A percentile compares a stretch with the other conserved stretches of the same genome.
Conservation (phyloP, 495 filamentous ascomycete species). For the Thermothielavioides terrestris region DNA sequence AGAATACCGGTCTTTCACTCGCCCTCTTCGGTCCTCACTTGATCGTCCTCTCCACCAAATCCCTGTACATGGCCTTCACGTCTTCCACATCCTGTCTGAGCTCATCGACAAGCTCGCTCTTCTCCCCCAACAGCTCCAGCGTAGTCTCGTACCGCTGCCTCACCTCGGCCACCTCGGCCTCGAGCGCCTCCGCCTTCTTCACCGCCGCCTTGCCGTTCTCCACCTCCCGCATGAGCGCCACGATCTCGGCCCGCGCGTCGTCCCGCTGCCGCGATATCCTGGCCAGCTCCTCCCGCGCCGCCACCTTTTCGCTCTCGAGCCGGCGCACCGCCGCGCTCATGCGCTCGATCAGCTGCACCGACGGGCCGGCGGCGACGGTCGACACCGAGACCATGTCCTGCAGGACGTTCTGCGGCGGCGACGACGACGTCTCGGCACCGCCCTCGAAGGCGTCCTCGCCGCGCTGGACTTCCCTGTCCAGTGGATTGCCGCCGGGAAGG, state of each 20-base stretch:
- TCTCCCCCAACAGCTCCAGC: conserved; percentile 92
- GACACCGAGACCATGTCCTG: conserved; percentile 86
- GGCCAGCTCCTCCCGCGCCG: conserved; percentile 71
- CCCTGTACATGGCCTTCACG: conserved; percentile 90
- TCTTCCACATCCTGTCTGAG: conserved; percentile 80
- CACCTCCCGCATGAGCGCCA: conserved; percentile 74
- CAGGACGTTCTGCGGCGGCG: conserved; percentile 63
- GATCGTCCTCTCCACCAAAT: conserved; percentile 78
- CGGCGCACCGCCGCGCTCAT: conserved; percentile 90
- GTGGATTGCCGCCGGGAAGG: conserved; percentile 39
- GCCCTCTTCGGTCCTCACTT: conserved; percentile 29
- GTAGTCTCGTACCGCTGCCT: conserved; percentile 75
- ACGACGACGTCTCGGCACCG: conserved; percentile 40
- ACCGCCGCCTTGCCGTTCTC: conserved; percentile 58
- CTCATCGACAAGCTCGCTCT: conserved; percentile 90
- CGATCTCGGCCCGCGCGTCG: conserved; percentile 82
- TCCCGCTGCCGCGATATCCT: conserved; percentile 77
- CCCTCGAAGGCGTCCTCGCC: conserved; percentile 61
- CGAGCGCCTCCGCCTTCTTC: conserved; percentile 52
- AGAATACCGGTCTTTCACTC: background rate
- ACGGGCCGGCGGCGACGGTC: conserved; percentile 81
- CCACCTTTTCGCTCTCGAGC: conserved; percentile 83
- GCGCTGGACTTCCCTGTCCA: conserved; percentile 47
- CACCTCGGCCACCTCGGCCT: conserved; percentile 55
- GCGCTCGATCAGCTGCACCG: conserved; percentile 90